Evolutionary conservation across 306 rosid genomes (phyloP).

Genomic region (Inga laurina): DNA sequence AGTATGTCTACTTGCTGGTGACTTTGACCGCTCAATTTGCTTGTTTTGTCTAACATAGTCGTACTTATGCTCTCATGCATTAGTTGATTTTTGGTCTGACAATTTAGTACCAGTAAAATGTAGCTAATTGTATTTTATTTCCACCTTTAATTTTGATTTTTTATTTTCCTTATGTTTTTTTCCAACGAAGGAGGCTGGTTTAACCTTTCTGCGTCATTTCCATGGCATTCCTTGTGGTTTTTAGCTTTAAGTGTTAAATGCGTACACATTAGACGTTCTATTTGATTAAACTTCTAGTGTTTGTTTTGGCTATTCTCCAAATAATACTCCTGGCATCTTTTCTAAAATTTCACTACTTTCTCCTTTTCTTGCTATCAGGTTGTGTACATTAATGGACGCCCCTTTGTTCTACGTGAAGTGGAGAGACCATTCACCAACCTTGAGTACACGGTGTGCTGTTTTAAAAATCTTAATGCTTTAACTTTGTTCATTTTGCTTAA

Average conservation of each 20-base stretch:
- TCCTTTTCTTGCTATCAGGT: constrained; percentile 55
- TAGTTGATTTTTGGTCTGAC: neutral
- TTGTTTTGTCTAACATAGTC: neutral
- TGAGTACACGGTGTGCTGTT: constrained; percentile 72
- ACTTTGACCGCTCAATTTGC: neutral
- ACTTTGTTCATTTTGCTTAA: neutral
- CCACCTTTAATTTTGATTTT: neutral
- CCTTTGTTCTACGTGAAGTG: constrained; percentile 90
- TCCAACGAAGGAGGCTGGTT: neutral
- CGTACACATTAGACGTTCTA: neutral
- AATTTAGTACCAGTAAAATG: neutral
- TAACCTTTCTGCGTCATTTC: constrained; percentile 1
- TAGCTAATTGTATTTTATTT: neutral
- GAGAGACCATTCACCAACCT: constrained; percentile 92
- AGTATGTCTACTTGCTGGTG: constrained; percentile 36
- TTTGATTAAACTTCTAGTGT: neutral
- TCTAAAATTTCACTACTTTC: constrained; percentile 4
- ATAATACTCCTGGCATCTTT: neutral
- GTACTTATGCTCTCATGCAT: neutral
- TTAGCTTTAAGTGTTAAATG: neutral
- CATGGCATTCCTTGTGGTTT: neutral
- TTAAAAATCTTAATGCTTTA: neutral
- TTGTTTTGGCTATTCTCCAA: neutral
- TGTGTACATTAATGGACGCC: constrained; percentile 87
- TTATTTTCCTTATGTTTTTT: neutral